A percentile compares a stretch with the other conserved stretches of the same genome.
phyloP scores from a whole-genome alignment of 2,329 filamentous ascomycete species.

The Curvularia lunata region DNA sequence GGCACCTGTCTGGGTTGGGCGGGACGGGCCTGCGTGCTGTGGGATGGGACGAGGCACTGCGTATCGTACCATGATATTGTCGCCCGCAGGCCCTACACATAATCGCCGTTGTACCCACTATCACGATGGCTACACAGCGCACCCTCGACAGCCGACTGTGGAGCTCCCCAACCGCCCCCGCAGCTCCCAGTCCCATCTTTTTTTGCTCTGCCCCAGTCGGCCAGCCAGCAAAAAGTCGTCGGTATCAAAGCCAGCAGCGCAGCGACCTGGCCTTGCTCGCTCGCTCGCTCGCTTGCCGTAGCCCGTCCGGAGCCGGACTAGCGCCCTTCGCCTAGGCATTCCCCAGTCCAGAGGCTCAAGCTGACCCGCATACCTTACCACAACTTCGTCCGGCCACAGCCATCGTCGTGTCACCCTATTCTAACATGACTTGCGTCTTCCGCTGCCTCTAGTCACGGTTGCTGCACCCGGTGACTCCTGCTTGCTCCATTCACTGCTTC shows the following conservation, averaged over 20 bases:
- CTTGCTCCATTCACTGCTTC: slow-evolving; percentile 7
- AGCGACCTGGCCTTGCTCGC: slow-evolving; percentile 5
- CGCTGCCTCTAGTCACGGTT: slow-evolving; percentile 10
- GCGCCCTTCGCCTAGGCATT: slow-evolving; percentile 11
- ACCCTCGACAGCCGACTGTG: slow-evolving; percentile 10
- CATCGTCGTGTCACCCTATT: slow-evolving; percentile 20
- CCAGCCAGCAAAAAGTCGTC: slow-evolving; percentile 25
- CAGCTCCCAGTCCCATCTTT: slow-evolving; percentile 2
- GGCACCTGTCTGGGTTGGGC: not conserved
- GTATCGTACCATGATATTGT: not conserved
- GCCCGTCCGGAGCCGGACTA: slow-evolving; percentile 3
- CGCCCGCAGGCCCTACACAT: not conserved
- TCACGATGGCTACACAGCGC: slow-evolving; percentile 21
- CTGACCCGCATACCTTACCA: slow-evolving; percentile 4
- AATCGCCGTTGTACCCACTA: slow-evolving; percentile 1
- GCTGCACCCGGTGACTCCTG: slow-evolving; percentile 3
- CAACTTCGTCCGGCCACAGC: slow-evolving; percentile 7
- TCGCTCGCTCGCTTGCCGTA: slow-evolving; percentile 2
- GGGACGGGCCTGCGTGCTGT: not conserved
- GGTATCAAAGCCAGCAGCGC: slow-evolving; percentile 26
- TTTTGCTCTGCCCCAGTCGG: slow-evolving; percentile 6
- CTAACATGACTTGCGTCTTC: not conserved
- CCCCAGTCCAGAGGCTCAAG: not conserved
- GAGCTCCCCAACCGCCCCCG: slow-evolving; percentile 2
- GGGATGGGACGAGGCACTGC: not conserved